Conservation (phyloP, 2,329 filamentous ascomycete species). For the Colletotrichum neosansevieriae region DNA sequence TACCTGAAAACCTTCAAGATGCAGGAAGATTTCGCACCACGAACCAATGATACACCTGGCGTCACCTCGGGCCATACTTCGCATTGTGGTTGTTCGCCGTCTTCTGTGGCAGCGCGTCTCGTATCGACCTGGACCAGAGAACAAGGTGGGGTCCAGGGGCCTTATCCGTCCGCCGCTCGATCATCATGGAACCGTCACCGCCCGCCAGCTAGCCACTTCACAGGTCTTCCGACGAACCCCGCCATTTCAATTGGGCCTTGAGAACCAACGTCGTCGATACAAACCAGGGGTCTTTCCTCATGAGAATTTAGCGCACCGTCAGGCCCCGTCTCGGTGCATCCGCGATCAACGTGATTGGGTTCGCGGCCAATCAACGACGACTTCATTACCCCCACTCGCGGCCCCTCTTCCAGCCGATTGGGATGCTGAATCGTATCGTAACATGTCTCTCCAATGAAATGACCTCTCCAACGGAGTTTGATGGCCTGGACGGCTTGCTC, state of each 20-base stretch:
- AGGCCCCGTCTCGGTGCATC: conserved; percentile 39
- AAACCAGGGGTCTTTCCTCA: conserved; percentile 39
- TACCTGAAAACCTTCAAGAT: conserved; percentile 8
- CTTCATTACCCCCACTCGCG: conserved; percentile 15
- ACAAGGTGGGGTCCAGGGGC: conserved; percentile 1
- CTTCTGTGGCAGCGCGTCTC: conserved; percentile 16
- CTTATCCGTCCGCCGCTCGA: conserved; percentile 16
- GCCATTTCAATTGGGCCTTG: not conserved
- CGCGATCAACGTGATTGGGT: conserved; percentile 32
- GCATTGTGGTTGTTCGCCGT: conserved; percentile 3
- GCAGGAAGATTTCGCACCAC: not conserved
- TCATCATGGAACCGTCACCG: conserved; percentile 8
- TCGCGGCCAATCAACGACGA: conserved; percentile 20
- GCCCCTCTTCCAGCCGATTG: conserved; percentile 35
- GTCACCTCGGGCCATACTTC: conserved; percentile 4
- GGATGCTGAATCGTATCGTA: conserved; percentile 39
- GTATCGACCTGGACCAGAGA: conserved; percentile 21
- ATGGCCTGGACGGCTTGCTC: not conserved
- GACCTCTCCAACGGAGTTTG: conserved; percentile 4
- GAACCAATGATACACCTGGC: conserved; percentile 11
- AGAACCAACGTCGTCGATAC: conserved; percentile 30
- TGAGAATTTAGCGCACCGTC: conserved; percentile 34
- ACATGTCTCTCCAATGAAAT: conserved; percentile 15
- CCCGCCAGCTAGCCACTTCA: conserved; percentile 26
- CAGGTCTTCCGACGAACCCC: conserved; percentile 7